Evolutionary conservation across 2,329 filamentous ascomycete genomes (phyloP).

Genomic region (Fusarium sp.): DNA sequence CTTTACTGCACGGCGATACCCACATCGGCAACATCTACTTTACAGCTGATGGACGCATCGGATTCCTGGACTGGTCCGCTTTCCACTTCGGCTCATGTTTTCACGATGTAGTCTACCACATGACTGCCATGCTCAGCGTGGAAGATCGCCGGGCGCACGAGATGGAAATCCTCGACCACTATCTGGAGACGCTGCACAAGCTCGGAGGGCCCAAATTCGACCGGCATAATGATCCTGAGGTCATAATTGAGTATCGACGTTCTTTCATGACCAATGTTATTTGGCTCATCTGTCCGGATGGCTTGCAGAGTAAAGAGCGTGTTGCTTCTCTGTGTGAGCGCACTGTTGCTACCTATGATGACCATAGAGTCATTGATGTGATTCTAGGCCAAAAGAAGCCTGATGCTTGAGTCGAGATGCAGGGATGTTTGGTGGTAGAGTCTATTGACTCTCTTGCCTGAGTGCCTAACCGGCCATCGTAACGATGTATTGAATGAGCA

Average conservation of each 20-base stretch:
- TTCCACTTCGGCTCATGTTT: conserved; percentile 59
- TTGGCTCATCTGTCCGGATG: conserved; percentile 45
- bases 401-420: not conserved
- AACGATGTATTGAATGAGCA: not conserved
- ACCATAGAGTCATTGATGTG: conserved; percentile 55
- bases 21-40: conserved; percentile 61
- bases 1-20: conserved; percentile 59
- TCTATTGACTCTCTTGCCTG: not conserved
- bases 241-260: conserved; percentile 47
- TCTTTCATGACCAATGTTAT: conserved; percentile 48
- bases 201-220: conserved; percentile 38
- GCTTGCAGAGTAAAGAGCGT: conserved; percentile 53
- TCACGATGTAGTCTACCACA: conserved; percentile 59
- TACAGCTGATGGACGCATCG: conserved; percentile 50
- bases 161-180: conserved; percentile 48
- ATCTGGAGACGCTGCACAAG: conserved; percentile 30
- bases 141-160: conserved; percentile 58
- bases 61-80: conserved; percentile 60
- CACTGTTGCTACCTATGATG: conserved; percentile 53
- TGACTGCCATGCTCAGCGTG: conserved; percentile 55
- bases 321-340: conserved; percentile 52
- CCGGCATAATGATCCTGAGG: conserved; percentile 36
- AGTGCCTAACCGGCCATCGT: not conserved
- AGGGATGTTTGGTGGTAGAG: not conserved
- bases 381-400: conserved; percentile 29